These are phyloP conservation scores for Chionographis japonica DNA, from an alignment of 106 monocot genomes.

Conservation along the genomic window DNA sequence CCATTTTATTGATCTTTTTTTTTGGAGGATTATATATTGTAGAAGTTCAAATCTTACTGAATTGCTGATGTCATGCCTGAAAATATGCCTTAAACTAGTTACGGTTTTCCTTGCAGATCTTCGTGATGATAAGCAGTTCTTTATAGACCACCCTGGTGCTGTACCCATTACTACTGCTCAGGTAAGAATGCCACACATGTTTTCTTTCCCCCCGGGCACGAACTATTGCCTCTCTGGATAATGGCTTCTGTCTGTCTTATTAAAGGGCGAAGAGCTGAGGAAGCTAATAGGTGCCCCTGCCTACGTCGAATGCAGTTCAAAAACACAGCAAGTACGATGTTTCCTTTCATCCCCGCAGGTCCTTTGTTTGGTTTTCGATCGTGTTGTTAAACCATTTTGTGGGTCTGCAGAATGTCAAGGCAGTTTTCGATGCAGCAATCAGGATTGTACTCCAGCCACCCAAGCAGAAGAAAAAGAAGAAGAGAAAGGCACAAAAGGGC, in stretches of 20 bases:
- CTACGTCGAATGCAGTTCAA: slow-evolving; percentile 76
- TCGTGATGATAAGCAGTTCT: slow-evolving; percentile 79
- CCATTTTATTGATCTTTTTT: no score
- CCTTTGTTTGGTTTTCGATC: background rate
- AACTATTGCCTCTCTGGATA: no score
- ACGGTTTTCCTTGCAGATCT: slow-evolving; percentile 36
- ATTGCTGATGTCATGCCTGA: no score
- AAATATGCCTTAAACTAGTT: no score
- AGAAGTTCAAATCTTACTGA: no score
- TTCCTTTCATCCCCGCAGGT: background rate
- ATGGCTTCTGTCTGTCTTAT: no score
- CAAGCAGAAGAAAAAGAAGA: slow-evolving; percentile 59
- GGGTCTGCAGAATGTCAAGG: slow-evolving; percentile 52
- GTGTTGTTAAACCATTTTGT: background rate
- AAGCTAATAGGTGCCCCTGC: slow-evolving; percentile 52
- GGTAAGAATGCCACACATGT: slow-evolving; percentile 13
- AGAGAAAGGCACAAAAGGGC: slow-evolving; percentile 45
- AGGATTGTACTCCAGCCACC: slow-evolving; percentile 68
- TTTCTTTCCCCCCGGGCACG: no score
- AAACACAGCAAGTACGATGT: slow-evolving; percentile 46
- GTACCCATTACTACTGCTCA: slow-evolving; percentile 60
- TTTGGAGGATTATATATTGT: no score
- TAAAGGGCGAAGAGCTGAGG: slow-evolving; percentile 67
- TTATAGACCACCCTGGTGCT: slow-evolving; percentile 75
- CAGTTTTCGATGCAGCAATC: slow-evolving; percentile 66